Evolutionary conservation across 345 rosid genomes (phyloP), one percentile per base, ranked within the genome.

Genomic region (Eucalyptus cloeziana): DNA sequence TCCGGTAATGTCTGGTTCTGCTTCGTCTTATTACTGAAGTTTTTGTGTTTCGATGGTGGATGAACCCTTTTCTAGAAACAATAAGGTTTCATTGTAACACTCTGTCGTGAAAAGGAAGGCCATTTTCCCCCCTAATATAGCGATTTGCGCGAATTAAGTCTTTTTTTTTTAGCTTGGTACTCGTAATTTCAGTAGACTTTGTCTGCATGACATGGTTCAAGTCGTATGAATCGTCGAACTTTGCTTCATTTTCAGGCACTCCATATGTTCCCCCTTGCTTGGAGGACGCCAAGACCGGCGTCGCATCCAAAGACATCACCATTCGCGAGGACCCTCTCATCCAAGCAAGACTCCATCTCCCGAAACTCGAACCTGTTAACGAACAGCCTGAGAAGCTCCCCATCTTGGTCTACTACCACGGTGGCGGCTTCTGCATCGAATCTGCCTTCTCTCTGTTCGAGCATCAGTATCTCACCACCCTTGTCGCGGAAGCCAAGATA

Each of bases 341-440:
- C 85, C 86, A 88, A 5, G 92, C 92, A 69, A 89, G 92, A 27
- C 88, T 93, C 30, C 90, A 86, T 92, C 90, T 91, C 87, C 94
- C 94, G 1, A 90, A 91, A 12, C 69, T 54, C 90, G 14, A 44
- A 19, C 54, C 69, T 31, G 49, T 27, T 17, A 7, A 30, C 22
- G 80, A 24, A 79, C 52, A 64, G 81, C 56, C 45, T 43, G 47
- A 87, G 64, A 89, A 91, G 86, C 90, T 90, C 49, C 94, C 94
- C 51, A 4, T 93, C 49, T 40, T 92, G 33, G 85, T 91, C 88
- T 91, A 92, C 90, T 89, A 88, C 71, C 93, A 93, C 50, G 93
- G 89, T 64, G 90, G 94, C 1, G 92, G 69, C 47, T 92, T 93
- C 80, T 91, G 87, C 87, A 12, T 91, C 2, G 91, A 90, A 67